Conservation (phyloP, 2,329 filamentous ascomycete species). For the Dactylonectria macrodidyma region DNA sequence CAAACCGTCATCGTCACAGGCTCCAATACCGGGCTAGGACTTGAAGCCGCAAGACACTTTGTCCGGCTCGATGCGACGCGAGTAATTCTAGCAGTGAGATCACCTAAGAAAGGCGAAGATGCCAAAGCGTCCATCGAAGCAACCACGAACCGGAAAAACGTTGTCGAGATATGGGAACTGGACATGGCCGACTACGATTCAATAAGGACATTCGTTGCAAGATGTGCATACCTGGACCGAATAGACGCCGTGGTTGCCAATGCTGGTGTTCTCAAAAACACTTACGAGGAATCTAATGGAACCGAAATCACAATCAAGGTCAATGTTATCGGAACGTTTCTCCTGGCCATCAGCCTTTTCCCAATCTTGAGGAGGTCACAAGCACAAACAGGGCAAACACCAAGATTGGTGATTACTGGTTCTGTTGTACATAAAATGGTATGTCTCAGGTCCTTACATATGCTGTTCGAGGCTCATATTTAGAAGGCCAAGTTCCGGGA, state of each 20-base stretch:
- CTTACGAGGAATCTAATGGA: constrained; percentile 52
- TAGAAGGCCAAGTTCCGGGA: neutral
- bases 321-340: constrained; percentile 63
- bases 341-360: constrained; percentile 59
- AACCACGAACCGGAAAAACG: constrained; percentile 39
- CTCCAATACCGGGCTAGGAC: constrained; percentile 53
- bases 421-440: constrained; percentile 9
- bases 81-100: constrained; percentile 61
- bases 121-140: constrained; percentile 56
- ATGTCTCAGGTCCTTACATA: neutral
- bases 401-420: constrained; percentile 51
- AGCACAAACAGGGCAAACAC: constrained; percentile 50
- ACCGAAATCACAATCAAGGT: constrained; percentile 61
- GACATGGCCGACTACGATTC: constrained; percentile 59
- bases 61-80: constrained; percentile 55
- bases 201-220: constrained; percentile 54
- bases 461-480: too few species aligned
- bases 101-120: constrained; percentile 56
- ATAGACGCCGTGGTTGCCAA: constrained; percentile 62
- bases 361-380: constrained; percentile 22
- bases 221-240: constrained; percentile 52
- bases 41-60: constrained; percentile 60
- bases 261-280: constrained; percentile 47
- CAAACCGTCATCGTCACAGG: too few species aligned
- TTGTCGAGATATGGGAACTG: constrained; percentile 61